phyloP scores from a whole-genome alignment of 2,329 filamentous ascomycete genomes.

The Fusarium goolgardi region DNA sequence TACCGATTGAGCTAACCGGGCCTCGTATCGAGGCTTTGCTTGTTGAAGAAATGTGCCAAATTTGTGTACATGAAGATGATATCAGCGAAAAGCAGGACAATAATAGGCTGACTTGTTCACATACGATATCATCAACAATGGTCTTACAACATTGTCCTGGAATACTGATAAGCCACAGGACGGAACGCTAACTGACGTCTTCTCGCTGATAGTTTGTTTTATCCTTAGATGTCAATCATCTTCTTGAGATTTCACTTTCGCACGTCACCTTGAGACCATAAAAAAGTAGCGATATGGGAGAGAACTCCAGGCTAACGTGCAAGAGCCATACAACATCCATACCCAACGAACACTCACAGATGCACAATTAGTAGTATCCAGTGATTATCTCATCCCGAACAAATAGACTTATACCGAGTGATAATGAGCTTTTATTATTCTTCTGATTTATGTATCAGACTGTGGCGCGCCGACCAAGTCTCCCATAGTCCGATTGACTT shows the following conservation, averaged over 20 bases:
- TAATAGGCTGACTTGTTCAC: not conserved
- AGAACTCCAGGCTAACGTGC: not conserved
- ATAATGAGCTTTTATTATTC: constrained; percentile 20
- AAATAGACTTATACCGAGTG: not conserved
- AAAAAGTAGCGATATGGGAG: not conserved
- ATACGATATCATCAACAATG: not conserved
- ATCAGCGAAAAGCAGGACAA: not conserved
- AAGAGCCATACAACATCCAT: not conserved
- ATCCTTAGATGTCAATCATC: not conserved
- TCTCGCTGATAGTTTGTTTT: not conserved
- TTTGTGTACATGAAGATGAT: not conserved
- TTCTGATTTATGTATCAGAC: constrained; percentile 30
- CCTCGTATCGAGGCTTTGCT: constrained; percentile 30
- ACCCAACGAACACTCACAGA: not conserved
- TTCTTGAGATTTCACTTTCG: not conserved
- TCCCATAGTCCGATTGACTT: constrained; percentile 33
- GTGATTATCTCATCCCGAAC: no score
- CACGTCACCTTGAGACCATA: not conserved
- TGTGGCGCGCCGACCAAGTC: constrained; percentile 28
- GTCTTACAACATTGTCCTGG: not conserved
- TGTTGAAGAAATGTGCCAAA: rapidly evolving
- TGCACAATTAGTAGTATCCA: not conserved
- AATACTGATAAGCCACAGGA: no score
- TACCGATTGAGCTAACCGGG: constrained; percentile 62
- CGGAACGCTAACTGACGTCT: not conserved